Conservation (phyloP, 306 rosid genomes). For the Sesbania bispinosa region DNA sequence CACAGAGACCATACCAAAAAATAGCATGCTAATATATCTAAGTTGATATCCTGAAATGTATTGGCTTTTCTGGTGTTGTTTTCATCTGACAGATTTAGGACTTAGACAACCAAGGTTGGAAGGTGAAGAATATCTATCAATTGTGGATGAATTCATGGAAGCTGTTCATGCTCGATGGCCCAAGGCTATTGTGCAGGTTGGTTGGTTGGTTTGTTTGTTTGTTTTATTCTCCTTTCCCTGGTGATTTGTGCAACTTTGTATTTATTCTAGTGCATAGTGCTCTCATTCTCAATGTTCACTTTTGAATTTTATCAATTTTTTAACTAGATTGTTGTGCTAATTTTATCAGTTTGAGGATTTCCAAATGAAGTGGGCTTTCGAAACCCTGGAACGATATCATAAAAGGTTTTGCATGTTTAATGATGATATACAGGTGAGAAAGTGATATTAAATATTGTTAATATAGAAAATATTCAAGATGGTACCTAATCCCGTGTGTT, state of each 20-base stretch:
- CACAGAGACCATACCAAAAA: neutral
- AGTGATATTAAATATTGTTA: conserved; percentile 16
- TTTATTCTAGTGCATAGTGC: conserved; percentile 26
- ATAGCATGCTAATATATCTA: neutral
- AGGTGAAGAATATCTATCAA: conserved; percentile 90
- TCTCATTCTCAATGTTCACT: conserved; percentile 20
- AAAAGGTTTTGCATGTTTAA: conserved; percentile 94
- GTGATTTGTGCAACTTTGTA: conserved; percentile 50
- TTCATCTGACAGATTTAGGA: conserved; percentile 86
- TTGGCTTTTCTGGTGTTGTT: conserved; percentile 34
- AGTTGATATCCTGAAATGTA: conserved; percentile 34
- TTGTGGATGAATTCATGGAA: conserved; percentile 98
- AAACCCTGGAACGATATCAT: conserved; percentile 90
- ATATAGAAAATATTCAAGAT: conserved; percentile 11
- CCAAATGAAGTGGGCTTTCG: conserved; percentile 99
- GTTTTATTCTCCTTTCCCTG: neutral
- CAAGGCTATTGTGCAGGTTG: conserved; percentile 97
- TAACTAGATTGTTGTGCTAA: conserved; percentile 34
- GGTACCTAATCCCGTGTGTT: neutral
- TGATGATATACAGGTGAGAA: conserved; percentile 94
- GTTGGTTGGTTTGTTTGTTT: conserved; percentile 16
- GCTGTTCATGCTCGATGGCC: conserved; percentile 97
- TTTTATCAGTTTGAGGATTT: conserved; percentile 91
- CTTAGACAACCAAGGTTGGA: conserved; percentile 96
- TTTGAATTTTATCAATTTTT: conserved; percentile 18